Conservation (phyloP, 352 stramenopile species). For the Globisporangium radiosum region DNA sequence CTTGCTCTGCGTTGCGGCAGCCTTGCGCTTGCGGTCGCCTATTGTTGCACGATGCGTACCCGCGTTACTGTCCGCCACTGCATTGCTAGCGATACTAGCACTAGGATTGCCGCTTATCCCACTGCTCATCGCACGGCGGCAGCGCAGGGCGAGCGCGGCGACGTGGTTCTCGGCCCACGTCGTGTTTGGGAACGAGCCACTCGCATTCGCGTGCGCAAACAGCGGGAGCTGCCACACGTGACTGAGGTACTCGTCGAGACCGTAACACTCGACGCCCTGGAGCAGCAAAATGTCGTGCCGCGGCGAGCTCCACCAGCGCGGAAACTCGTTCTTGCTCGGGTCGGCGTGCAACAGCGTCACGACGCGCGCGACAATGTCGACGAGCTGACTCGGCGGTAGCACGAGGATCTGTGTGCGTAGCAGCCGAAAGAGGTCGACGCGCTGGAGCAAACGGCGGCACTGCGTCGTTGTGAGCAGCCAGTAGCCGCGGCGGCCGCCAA, state of each 20-base stretch:
- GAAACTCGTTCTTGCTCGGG: constrained; percentile 22
- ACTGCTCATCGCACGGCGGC: constrained; percentile 19
- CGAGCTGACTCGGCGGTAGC: constrained; percentile 49
- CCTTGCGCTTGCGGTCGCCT: background rate
- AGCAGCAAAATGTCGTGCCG: constrained; percentile 75
- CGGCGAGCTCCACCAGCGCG: constrained; percentile 69
- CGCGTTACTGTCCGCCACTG: background rate
- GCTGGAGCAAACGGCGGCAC: constrained; percentile 56
- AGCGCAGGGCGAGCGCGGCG: constrained; percentile 27
- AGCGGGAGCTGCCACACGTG: constrained; percentile 64
- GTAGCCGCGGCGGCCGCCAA: constrained; percentile 53
- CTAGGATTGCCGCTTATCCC: background rate
- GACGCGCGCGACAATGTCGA: constrained; percentile 49
- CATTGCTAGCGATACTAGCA: background rate
- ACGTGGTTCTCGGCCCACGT: constrained; percentile 83
- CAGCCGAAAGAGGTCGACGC: constrained; percentile 77
- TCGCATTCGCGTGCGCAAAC: constrained; percentile 42
- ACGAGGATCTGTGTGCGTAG: constrained; percentile 67
- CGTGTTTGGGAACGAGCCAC: constrained; percentile 34
- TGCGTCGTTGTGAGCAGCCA: constrained; percentile 58
- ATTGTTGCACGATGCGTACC: background rate
- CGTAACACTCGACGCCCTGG: constrained; percentile 79
- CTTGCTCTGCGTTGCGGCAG: constrained; percentile 6
- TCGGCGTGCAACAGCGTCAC: constrained; percentile 23
- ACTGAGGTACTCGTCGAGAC: constrained; percentile 59